phyloP scores from a whole-genome alignment of 768 basidiomycete genomes.

The Rossbeevera mucosa region DNA sequence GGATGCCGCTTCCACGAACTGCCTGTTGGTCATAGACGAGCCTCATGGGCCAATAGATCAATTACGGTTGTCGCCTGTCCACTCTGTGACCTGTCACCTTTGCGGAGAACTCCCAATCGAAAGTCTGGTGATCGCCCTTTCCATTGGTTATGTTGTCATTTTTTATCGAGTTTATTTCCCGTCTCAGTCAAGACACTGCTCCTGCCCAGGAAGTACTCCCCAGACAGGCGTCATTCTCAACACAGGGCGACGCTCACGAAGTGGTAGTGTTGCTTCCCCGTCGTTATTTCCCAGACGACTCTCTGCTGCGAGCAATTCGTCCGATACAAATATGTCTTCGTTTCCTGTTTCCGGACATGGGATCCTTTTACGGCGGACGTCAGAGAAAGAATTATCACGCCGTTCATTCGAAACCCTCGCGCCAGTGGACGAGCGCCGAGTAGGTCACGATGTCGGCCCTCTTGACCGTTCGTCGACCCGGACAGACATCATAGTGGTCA shows the following conservation, averaged over 20 bases:
- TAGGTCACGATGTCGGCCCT: constrained; percentile 28
- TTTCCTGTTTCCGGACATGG: constrained; percentile 84
- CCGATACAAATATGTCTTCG: constrained; percentile 40
- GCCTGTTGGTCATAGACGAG: constrained; percentile 58
- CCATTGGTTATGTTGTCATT: constrained; percentile 57
- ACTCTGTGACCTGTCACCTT: constrained; percentile 54
- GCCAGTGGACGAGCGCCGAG: constrained; percentile 31
- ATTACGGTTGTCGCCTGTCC: constrained; percentile 56
- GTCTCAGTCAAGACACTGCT: constrained; percentile 58
- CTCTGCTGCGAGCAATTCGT: constrained; percentile 38
- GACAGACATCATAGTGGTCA: constrained; percentile 51
- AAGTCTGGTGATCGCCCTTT: constrained; percentile 61
- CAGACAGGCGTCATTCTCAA: constrained; percentile 42
- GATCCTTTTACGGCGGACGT: constrained; percentile 65
- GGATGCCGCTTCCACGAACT: constrained; percentile 64
- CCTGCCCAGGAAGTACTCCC: constrained; percentile 53
- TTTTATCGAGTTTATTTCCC: constrained; percentile 62
- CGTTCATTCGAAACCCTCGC: constrained; percentile 46
- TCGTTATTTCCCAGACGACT: constrained; percentile 48
- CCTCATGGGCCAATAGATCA: constrained; percentile 53
- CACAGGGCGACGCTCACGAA: constrained; percentile 56
- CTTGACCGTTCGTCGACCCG: constrained; percentile 34
- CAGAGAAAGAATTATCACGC: constrained; percentile 59
- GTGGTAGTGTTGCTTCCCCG: constrained; percentile 49
- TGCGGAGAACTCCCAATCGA: constrained; percentile 69